Conservation (phyloP, 176 grass and related monocot species). For the Oryza glumipatula region DNA sequence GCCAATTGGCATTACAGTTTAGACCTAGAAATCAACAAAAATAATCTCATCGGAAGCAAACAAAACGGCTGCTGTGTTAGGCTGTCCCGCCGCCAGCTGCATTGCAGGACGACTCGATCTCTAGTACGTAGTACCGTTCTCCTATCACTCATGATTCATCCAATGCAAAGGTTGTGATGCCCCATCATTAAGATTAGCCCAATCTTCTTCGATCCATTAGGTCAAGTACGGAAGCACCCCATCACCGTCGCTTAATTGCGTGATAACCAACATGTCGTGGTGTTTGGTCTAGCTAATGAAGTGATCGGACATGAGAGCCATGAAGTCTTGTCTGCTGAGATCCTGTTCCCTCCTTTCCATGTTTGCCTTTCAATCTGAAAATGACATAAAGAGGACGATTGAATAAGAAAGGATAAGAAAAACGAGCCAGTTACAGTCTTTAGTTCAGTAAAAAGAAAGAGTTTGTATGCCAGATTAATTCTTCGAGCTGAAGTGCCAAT, state of each 20-base stretch:
- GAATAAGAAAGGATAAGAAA: background rate
- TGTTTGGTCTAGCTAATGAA: conserved; percentile 15
- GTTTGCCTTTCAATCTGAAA: background rate
- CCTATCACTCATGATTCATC: background rate
- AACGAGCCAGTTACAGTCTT: background rate
- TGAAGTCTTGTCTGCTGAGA: conserved; percentile 17
- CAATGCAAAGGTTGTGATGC: background rate
- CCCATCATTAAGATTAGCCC: background rate
- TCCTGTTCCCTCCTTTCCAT: background rate
- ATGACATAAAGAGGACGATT: background rate
- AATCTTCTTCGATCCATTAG: background rate
- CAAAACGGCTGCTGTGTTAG: background rate
- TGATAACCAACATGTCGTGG: background rate
- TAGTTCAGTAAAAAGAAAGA: background rate
- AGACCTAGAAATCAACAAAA: background rate
- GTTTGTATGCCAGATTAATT: background rate
- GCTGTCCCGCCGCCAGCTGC: background rate
- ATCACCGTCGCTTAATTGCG: background rate
- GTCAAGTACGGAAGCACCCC: background rate
- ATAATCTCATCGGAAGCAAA: background rate
- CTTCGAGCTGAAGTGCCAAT: background rate
- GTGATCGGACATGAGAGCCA: conserved; percentile 3
- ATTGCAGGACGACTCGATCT: background rate
- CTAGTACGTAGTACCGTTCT: background rate
- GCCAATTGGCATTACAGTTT: background rate